These are phyloP conservation scores for Colletotrichum sp. DNA, from an alignment of 2,329 filamentous ascomycete species.

Conservation along the genomic window DNA sequence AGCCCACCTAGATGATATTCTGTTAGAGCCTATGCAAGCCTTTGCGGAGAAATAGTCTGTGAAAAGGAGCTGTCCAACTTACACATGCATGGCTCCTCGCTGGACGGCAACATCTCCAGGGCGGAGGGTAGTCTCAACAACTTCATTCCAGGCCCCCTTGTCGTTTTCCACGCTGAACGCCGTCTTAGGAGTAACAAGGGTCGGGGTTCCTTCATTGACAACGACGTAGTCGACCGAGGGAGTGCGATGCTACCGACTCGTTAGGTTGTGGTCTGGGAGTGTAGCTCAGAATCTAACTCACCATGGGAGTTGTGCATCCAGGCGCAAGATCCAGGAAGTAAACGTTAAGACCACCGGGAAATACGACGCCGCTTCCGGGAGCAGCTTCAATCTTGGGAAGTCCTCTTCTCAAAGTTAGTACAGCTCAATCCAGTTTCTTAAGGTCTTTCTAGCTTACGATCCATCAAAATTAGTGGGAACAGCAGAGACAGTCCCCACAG, in stretches of 20 bases:
- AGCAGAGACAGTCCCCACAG: constrained; percentile 38
- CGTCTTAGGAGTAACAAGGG: neutral
- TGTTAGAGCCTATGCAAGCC: neutral
- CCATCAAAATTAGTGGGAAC: neutral
- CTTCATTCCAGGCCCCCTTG: neutral
- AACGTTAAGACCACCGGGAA: neutral
- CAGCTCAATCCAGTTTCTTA: neutral
- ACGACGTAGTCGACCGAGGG: neutral
- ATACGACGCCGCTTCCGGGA: neutral
- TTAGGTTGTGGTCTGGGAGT: neutral
- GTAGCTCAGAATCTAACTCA: neutral
- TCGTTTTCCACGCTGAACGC: neutral
- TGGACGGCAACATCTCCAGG: constrained; percentile 4
- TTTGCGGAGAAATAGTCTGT: neutral
- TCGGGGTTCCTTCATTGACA: neutral
- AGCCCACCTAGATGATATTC: neutral
- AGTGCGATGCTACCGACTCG: neutral
- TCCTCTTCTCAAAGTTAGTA: neutral
- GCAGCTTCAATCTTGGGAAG: neutral
- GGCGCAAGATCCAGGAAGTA: constrained; percentile 1
- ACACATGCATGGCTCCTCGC: neutral
- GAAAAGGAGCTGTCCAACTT: neutral
- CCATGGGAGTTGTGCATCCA: neutral
- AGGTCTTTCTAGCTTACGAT: neutral
- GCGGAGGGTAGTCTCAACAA: neutral